A percentile compares a stretch with the other conserved stretches of the same genome.
These are phyloP conservation scores for Capsella bursapastoris DNA, from an alignment of 345 rosid species.

Conservation along the genomic window DNA sequence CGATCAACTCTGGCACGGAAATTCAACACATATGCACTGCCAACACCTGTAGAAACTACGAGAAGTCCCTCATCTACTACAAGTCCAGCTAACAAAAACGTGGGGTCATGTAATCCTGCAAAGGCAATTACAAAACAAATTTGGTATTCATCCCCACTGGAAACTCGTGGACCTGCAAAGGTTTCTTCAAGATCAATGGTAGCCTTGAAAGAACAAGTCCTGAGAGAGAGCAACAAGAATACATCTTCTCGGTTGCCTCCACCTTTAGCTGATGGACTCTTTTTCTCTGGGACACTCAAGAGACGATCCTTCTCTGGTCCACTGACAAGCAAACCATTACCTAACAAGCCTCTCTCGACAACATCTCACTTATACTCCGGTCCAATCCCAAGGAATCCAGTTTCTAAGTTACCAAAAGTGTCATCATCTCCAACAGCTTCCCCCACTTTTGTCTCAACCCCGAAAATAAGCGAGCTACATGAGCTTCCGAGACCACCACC, in stretches of 20 bases:
- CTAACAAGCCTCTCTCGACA: conserved; percentile 49
- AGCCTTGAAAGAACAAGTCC: conserved; percentile 44
- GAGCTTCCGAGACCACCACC: conserved; percentile 99
- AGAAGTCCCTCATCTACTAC: conserved; percentile 55
- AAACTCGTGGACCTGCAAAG: conserved; percentile 55
- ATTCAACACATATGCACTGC: conserved; percentile 80
- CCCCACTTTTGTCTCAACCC: conserved; percentile 77
- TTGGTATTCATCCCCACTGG: conserved; percentile 85
- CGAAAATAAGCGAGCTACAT: conserved; percentile 93
- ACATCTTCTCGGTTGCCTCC: conserved; percentile 59
- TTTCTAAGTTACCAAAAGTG: conserved; percentile 56
- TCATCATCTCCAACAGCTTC: conserved; percentile 64
- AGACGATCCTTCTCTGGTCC: conserved; percentile 87
- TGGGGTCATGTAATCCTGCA: conserved; percentile 45
- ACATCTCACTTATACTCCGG: conserved; percentile 71
- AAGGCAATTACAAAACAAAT: conserved; percentile 50
- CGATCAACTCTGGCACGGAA: conserved; percentile 61
- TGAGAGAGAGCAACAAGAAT: conserved; percentile 66
- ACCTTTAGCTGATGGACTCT: conserved; percentile 61
- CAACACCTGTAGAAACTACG: conserved; percentile 71
- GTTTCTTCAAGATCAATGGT: conserved; percentile 47
- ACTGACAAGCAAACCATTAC: conserved; percentile 55
- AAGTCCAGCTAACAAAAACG: conserved; percentile 37
- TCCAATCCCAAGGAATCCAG: conserved; percentile 61
- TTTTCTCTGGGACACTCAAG: conserved; percentile 63